These are phyloP conservation scores for Eimeria maxima DNA, from an alignment of 169 alveolate genomes.

Conservation along the genomic window DNA sequence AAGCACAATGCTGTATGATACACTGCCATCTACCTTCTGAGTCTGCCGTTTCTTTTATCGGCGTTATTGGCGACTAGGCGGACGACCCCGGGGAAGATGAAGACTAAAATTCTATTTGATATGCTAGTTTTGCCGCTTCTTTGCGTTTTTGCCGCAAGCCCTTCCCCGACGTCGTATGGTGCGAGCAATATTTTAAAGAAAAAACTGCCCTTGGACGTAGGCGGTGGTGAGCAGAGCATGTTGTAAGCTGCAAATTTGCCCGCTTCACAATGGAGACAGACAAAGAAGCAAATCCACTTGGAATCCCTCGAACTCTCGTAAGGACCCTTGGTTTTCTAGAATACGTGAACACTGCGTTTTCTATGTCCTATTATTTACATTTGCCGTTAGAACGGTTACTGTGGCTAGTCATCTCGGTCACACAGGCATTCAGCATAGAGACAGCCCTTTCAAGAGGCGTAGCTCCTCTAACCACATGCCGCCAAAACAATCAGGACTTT, in stretches of 20 bases:
- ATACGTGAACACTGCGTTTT: not conserved
- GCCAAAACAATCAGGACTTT: not conserved
- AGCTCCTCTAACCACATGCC: not conserved
- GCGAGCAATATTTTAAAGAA: not conserved
- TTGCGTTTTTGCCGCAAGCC: not conserved
- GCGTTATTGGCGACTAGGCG: not conserved
- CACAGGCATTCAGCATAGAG: not conserved
- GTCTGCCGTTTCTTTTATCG: not conserved
- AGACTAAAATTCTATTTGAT: not conserved
- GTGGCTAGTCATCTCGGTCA: not conserved
- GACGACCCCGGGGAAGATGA: not conserved
- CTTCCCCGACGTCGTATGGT: not conserved
- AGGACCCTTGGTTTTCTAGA: not conserved
- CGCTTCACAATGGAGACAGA: not conserved
- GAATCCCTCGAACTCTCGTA: not conserved
- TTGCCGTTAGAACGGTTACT: not conserved
- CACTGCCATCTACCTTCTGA: not conserved
- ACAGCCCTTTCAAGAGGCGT: not conserved
- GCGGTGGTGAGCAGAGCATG: not conserved
- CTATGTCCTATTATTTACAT: not conserved
- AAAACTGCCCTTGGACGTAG: too few species aligned
- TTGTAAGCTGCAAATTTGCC: not conserved
- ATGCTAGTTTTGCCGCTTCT: not conserved
- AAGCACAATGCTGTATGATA: not conserved
- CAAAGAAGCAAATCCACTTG: not conserved